Base-by-base conservation (phyloP, 1,284 basidiomycete species). In the Moesziomyces sp. region DNA sequence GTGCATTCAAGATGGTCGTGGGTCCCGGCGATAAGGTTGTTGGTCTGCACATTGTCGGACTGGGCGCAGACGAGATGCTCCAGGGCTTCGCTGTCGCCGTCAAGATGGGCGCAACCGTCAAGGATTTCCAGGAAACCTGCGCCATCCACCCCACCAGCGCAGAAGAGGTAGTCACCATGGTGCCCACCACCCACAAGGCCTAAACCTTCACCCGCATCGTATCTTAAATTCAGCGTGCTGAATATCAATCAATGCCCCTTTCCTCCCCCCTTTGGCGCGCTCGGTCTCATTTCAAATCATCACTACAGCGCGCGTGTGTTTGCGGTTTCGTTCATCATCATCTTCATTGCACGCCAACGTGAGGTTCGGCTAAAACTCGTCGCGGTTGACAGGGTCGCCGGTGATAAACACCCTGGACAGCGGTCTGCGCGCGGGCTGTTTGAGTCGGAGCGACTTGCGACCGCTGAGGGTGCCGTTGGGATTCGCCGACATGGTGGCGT, bases 11-110 rank as follows among this genome's bases (percentile, higher is more conserved):
- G 87, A 88, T 99, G 47, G 87, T 99, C 77, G 89, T 89, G 2
- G 94, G 94, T 0, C 88, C 89, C 10, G 94, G 97, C 77, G 94
- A 99, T 84, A 92, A 91, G 80, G 92, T 99, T 42, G 93, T 99
- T 19, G 96, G 96, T 19, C 86, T 98, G 54, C 97, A 99, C 85
- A 91, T 97, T 76, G 90, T 98, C 67, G 96, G 95, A 6, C 81
- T 89, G 75, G 83, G 83, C 16, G 91, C 90, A 70, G 96, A 98
- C 83, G 95, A 98, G 86, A 89, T 92, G 76, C 86, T 95, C 86
- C 95, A 98, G 87, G 94, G 94, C 69, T 96, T 98, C 83, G 93
- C 87, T 1, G 93, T 97, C 19, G 95, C 95, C 13, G 88, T 99
- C 79, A 97, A 97, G 88, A 94, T 97, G 94, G 92, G 93, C 56